Base-by-base conservation (phyloP, 2,329 filamentous ascomycete genomes). In the Endocalyx cinctus region DNA sequence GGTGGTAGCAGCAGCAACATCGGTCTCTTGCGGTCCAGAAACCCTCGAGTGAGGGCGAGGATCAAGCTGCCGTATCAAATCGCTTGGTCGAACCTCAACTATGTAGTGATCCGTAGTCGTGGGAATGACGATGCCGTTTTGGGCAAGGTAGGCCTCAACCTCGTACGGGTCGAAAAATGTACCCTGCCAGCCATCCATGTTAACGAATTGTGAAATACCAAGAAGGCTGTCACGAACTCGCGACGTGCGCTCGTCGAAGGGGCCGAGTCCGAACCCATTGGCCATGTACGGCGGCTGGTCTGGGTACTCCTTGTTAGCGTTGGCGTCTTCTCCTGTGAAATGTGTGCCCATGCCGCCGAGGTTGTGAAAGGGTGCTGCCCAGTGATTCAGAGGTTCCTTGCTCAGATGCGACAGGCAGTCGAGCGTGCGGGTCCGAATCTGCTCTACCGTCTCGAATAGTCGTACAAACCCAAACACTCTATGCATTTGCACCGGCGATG, bases 161-260 rank as follows among this genome's bases (percentile, higher is more conserved):
- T 92, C 87, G 38, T 85, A 73, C 0, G 79, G 64, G 50, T 92
- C 85, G 46, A 84, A 85, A 67, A 86, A 92, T 31, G 85, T 76
- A 5, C 84, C 84, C 38, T 83, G 74, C 40, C 81, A 84, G 0
- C 77, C 82, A 1, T 73, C 69, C 6, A 80, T 56, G 25, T 67
- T 69, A 42, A 74, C 69, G 14, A 62, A 62, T 44, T 83, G 65
- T 12, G 67, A 63, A 10, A 57, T 50, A 23, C 68, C 62, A 6
- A 79, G 45, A 14, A 59, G 47, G 5, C 60, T 54, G 17, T 72
- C 67, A 13, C 64, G 57, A 2, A 63, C 55, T 1, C 60, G 46
- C 18, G 61, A 60, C 3, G 67, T 52, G 4, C 49, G 50, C 5
- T 58, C 44, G 5, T 58, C 54, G 39, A 74, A 77, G 0, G 74